Evolutionary conservation across 2,329 filamentous ascomycete species (phyloP).

Genomic region (Bipolaris sorokiniana): DNA sequence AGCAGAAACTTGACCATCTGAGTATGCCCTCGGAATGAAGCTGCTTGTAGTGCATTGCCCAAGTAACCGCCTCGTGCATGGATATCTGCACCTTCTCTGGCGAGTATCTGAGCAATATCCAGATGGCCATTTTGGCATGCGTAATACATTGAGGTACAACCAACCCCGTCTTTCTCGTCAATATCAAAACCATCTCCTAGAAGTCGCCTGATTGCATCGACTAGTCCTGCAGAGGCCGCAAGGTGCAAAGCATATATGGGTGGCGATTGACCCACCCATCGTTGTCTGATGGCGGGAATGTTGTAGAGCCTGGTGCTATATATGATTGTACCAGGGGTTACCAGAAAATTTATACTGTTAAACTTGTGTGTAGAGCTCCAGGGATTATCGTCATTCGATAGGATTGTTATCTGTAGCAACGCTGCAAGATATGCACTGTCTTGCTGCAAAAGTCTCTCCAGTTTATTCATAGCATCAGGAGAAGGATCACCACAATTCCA

Average conservation of each 20-base stretch:
- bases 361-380: slow-evolving; percentile 1
- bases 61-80: too few species aligned
- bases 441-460: slow-evolving; percentile 17
- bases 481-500: slow-evolving; percentile 4
- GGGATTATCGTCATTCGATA: background rate
- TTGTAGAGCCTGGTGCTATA: slow-evolving; percentile 23
- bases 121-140: background rate
- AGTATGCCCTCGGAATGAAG: too few species aligned
- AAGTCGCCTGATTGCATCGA: slow-evolving; percentile 12
- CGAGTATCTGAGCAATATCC: too few species aligned
- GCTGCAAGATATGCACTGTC: slow-evolving; percentile 14
- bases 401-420: slow-evolving; percentile 19
- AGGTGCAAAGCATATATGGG: slow-evolving; percentile 27
- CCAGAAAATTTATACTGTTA: slow-evolving; percentile 12
- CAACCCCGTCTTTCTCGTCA: slow-evolving; percentile 13
- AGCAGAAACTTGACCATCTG: too few species aligned
- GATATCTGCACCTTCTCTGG: too few species aligned
- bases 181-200: slow-evolving; percentile 14
- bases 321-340: slow-evolving; percentile 22
- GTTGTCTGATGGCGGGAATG: slow-evolving; percentile 13
- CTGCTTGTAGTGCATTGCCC: too few species aligned
- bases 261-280: slow-evolving; percentile 12
- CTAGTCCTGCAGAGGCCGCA: slow-evolving; percentile 19
- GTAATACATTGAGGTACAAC: slow-evolving; percentile 12
- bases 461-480: background rate